Evolutionary conservation across 2,329 filamentous ascomycete species (phyloP), one percentile per base, ranked within the genome.

Genomic region (Curvularia eragrostidis): DNA sequence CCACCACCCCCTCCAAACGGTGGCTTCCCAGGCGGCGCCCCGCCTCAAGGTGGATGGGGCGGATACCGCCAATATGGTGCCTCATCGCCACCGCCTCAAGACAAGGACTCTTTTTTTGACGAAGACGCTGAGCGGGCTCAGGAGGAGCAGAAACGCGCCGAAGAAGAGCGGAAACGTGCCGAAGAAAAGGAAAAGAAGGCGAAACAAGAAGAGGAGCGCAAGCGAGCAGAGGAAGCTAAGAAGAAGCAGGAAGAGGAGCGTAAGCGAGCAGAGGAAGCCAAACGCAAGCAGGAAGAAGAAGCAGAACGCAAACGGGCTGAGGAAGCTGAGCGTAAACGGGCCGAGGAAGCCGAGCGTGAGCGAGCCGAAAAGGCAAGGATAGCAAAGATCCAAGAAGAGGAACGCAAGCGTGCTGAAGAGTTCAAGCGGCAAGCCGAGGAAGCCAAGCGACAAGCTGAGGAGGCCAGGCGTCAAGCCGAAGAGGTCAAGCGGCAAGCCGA

Each of bases 81-180:
- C 32, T 67, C 68, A 24, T 66, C 68, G n/a, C 66, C 71, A 13
- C 73, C 70, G 18, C 69, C 71, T 48, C 65, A 73, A 46, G 69
- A 75, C 41, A 55, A 68, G 24, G 68, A 70, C 19, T 65, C 63
- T 18, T 64, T 68, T 6, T 76, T 72, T 68, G 70, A 65, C 75
- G 65, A 65, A 75, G 65, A 79, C 76, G 54, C 60, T 44, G 24
- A 62, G 70, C 82, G 80, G 65, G 80, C 80, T 63, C 76, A 76
- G 38, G 77, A 80, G 50, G 67, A 72, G 3, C 81, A 88, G 52
- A 88, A 91, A 68, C 88, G 90, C 64, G 87, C 89, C 64, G 48
- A 47, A 32, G 54, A 52, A 51, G 67, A 72, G 3, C 81, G 88
- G 52, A 88, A 91, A 68, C 88, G 90, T 64, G 87, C 89, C 63